These are phyloP conservation scores for Tuber melanosporum DNA, from an alignment of 495 filamentous ascomycete species.

Conservation along the genomic window DNA sequence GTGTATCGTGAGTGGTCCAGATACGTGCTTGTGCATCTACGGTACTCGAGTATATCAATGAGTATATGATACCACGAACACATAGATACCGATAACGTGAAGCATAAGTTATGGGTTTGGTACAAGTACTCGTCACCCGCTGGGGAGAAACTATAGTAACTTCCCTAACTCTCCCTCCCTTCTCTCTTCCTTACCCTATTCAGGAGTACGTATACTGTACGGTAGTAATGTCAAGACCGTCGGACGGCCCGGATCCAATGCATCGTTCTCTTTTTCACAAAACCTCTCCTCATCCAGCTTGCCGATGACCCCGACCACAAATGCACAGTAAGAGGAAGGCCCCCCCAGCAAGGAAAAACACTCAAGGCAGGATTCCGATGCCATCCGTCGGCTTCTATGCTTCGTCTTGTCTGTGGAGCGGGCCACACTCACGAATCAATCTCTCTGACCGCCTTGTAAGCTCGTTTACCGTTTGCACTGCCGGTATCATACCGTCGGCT, in stretches of 20 bases:
- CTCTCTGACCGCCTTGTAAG: neutral
- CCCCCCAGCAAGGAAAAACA: neutral
- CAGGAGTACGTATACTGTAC: neutral
- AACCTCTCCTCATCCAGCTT: neutral
- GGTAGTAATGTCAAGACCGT: neutral
- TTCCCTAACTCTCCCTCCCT: neutral
- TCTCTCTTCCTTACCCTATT: neutral
- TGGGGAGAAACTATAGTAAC: neutral
- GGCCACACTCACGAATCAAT: neutral
- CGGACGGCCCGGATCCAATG: neutral
- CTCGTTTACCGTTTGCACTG: neutral
- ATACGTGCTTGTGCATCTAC: neutral
- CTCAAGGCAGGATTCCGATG: constrained; percentile 2
- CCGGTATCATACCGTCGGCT: neutral
- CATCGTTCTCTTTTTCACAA: neutral
- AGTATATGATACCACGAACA: neutral
- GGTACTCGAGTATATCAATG: neutral
- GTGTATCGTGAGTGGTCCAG: neutral
- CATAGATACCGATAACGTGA: neutral
- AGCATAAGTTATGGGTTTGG: neutral
- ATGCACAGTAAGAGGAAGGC: neutral
- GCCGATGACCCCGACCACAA: neutral
- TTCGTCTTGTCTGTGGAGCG: neutral
- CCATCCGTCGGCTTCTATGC: constrained; percentile 1
- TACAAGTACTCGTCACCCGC: neutral